Base-by-base conservation (phyloP, 2,329 filamentous ascomycete genomes). In the Cyphellophora europaea region DNA sequence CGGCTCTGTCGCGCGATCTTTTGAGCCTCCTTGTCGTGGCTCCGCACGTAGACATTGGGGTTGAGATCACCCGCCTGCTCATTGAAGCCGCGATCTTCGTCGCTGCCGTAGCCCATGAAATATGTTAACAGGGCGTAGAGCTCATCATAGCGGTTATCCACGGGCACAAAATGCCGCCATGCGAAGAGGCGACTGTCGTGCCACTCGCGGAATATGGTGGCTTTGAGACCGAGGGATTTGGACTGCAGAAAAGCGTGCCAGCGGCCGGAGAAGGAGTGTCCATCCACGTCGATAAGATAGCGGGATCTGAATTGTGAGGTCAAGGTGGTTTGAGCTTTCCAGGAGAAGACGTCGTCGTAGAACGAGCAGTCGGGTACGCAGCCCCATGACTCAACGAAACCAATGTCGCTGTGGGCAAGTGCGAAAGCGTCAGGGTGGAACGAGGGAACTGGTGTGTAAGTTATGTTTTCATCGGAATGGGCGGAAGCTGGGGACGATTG, bases 121-220 rank as follows among this genome's bases (percentile, higher is more conserved):
- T 69, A 72, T 12, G 63, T 64, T 51, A 69, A 52, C 14, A 69
- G 54, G 4, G 58, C 60, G 37, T 68, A 71, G 2, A 72, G 40
- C 37, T 72, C 69, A 12, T 63, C 53, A 36, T 65, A 70, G 0
- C 61, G 61, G 42, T 68, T 69, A 41, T 71, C 65, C 53, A 72
- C 61, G 1, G 69, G 69, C 2, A 72, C 58, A 37, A 70, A 65
- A 54, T 72, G 65, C 44, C 67, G 51, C 72, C 69, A 66, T 33
- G 63, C 58, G 43, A 75, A 51, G 32, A 70, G 45, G 47, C 53
- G 65, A 49, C 45, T 65, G 44, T 73, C 69, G 41, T 71, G 67
- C 69, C 69, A 72, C 45, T 72, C 69, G 6, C 62, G 55, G 46
- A 69, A 72, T 28, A 72, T 63, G 11, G 69, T 72, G 5, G 67